Evolutionary conservation across 352 stramenopile genomes (phyloP), one percentile per base, ranked within the genome.

Genomic region (Pythium rhizo-oryzae): DNA sequence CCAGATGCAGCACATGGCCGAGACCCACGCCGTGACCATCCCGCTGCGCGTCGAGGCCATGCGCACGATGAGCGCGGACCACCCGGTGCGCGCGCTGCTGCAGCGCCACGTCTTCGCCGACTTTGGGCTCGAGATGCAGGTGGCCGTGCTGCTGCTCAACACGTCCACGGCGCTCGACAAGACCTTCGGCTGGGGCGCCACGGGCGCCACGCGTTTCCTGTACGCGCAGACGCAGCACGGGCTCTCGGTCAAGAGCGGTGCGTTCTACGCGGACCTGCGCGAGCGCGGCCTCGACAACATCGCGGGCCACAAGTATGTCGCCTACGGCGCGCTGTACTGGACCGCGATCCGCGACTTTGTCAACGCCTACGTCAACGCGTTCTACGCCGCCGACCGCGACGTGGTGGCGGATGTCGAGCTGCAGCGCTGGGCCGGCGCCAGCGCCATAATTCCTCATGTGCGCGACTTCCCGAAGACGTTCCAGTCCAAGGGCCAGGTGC

Each of bases 131-230:
- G 75, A 87, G 65, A 67, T 69, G 9, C 71, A 79, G 6, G 73
- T 63, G 2, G 70, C 15, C 41, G 41, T 70, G 12, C 39, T 82
- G 60, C 75, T 88, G 65, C 77, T 85, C 53, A 81, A 82, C 59
- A 65, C 50, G 8, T 78, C 67, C 12, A 84, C 77, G 9, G 65
- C 67, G 28, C 39, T 87, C 23, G 77, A 89, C 49, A 49, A 59
- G n/a, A 87, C 73, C 7, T 84, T 82, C 49, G 81, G 77, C n/a
- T 79, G 82, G 30, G 79, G 77, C n/a, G 77, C 78, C 2, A 61
- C 67, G 0, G 77, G 73, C 5, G 73, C 69, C 41, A 49, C 79
- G 1, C 62, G 59, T 0, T 77, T 86, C 47, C 44, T 89, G 18
- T 46, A 77, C 60, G 24, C 74, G 37, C 57, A 58, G 4, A 72